Conservation (phyloP, 2,329 filamentous ascomycete genomes). For the Cordyceps farinosa region DNA sequence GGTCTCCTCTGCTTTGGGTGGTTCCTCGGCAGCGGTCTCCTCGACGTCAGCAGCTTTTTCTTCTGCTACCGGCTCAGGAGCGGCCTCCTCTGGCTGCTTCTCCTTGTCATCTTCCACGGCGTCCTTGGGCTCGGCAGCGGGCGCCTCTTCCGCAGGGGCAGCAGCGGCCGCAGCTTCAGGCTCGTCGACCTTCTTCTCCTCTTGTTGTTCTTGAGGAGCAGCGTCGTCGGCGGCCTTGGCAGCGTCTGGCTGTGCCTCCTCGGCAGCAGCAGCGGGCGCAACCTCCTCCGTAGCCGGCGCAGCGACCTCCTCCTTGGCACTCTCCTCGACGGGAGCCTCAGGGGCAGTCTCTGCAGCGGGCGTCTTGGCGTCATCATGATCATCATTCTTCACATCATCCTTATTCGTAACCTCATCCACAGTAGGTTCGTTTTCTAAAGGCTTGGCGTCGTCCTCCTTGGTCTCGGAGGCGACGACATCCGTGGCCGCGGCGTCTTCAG, state of each 20-base stretch:
- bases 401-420: slow-evolving; percentile 13
- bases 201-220: neutral
- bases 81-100: neutral
- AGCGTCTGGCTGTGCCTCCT: neutral
- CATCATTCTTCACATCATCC: slow-evolving; percentile 5
- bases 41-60: slow-evolving; percentile 12
- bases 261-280: neutral
- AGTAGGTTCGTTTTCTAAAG: neutral
- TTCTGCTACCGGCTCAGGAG: neutral
- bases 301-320: neutral
- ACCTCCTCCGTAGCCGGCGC: slow-evolving; percentile 1
- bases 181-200: neutral
- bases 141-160: neutral
- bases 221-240: neutral
- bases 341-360: neutral
- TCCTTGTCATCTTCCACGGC: neutral
- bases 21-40: slow-evolving; percentile 4
- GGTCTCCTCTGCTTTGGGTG: neutral
- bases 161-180: neutral
- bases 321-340: neutral
- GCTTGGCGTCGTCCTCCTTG: slow-evolving; percentile 1
- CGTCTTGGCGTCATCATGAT: neutral
- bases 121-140: slow-evolving; percentile 8
- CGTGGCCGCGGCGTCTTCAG: slow-evolving; percentile 1
- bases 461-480: slow-evolving; percentile 8